Base-by-base conservation (phyloP, 257 asterid genomes). In the Solanum dulcamara region DNA sequence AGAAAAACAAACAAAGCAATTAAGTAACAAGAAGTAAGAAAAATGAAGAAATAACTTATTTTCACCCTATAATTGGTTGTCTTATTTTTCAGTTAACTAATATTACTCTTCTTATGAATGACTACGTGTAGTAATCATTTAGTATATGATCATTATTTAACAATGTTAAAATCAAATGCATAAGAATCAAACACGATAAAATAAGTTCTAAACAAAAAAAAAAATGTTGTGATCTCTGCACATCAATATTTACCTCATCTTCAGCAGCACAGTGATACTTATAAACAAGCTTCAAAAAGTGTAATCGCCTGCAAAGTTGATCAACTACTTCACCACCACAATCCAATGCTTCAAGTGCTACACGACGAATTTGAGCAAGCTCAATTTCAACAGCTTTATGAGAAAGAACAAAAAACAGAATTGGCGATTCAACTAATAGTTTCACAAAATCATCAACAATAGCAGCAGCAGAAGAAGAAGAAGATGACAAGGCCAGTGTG, bases 261-360 rank as follows among this genome's bases (percentile, higher is more conserved):
- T 94, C 98, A 74, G 98, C 95, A 42, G 91, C 91, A 81, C 90
- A 89, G 72, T 94, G 98, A 82, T 94, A 94, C 84, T 89, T 90
- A 84, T 85, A 94, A 1, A 94, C 98, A 72, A 93, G 92, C 88
- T 88, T 91, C 90, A 95, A 88, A 70, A 95, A 95, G 90, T 94
- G 93, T 85, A 95, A 79, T 89, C 95, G 88, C 87, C 92, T 88
- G n/a, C 86, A 59, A 66, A 93, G 90, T 86, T 89, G 92, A 90
- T 83, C 91, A 9, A 90, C 84, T 11, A 89, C 48, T 32, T 90
- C 88, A 24, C 84, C 81, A 17, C 77, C 48, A 70, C 15, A 88
- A 88, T 75, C 81, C 60, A 75, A 75, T 2, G 92, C 94, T 88
- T 91, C 96, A 88, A 89, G 86, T 72, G 93, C 96, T 44, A 74